These are phyloP conservation scores for Tephrocybe sp. DNA, from an alignment of 768 basidiomycete species.

Conservation along the genomic window DNA sequence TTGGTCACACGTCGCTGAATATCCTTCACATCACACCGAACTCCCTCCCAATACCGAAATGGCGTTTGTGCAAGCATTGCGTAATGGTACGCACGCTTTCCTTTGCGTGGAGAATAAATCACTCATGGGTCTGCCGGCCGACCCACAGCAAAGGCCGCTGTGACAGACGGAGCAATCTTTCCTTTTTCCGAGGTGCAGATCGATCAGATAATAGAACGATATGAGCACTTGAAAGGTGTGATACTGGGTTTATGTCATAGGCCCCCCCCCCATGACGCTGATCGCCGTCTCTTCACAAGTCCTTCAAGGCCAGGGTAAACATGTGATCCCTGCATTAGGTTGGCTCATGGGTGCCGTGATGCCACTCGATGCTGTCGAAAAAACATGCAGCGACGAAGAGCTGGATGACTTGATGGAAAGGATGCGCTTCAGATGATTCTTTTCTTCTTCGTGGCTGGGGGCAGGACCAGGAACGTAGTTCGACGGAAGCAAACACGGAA, in stretches of 20 bases:
- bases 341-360: slow-evolving; percentile 46
- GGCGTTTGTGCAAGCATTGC: background rate
- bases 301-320: slow-evolving; percentile 29
- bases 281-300: slow-evolving; percentile 21
- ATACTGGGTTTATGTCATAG: background rate
- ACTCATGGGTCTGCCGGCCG: slow-evolving; percentile 5
- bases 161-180: slow-evolving; percentile 31
- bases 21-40: slow-evolving; percentile 38
- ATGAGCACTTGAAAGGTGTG: slow-evolving; percentile 36
- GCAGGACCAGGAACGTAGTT: slow-evolving; percentile 8
- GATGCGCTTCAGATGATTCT: slow-evolving; percentile 23
- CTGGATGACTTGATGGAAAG: slow-evolving; percentile 34
- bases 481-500: slow-evolving; percentile 37
- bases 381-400: slow-evolving; percentile 26
- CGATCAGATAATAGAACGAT: slow-evolving; percentile 37
- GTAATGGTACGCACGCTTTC: slow-evolving; percentile 1
- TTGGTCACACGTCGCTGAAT: slow-evolving; percentile 44
- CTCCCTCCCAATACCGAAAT: slow-evolving; percentile 12
- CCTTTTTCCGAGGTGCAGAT: slow-evolving; percentile 38
- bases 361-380: slow-evolving; percentile 37
- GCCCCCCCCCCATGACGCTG: slow-evolving; percentile 3
- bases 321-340: slow-evolving; percentile 30
- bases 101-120: background rate
- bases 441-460: background rate
- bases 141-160: slow-evolving; percentile 27